Base-by-base conservation (phyloP, 805 yeast genomes). In the Ogataea saltuana region DNA sequence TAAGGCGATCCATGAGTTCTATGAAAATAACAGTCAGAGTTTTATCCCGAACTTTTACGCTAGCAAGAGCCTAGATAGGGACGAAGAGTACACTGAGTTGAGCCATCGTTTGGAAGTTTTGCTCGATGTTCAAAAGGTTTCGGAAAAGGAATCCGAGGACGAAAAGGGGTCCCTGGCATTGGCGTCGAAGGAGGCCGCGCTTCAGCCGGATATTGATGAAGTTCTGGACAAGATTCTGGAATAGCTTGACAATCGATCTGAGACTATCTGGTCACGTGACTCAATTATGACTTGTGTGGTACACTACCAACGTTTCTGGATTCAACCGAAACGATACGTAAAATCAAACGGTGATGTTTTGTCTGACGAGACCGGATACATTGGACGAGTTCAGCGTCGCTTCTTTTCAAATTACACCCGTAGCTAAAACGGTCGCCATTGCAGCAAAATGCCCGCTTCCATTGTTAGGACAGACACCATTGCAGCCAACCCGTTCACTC, bases 401-500 rank as follows among this genome's bases (percentile, higher is more conserved):
- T 13, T 33, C 17, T 19, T 35, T 29, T 21, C 17, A 7, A 15
- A 45, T n/a, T n/a, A n/a, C n/a, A n/a, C n/a, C n/a, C n/a, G n/a
- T n/a, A n/a, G n/a, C n/a, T n/a, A n/a, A n/a, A 23, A 23, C 27
- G 12, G 27, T 26, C n/a, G n/a, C n/a, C n/a, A n/a, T n/a, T n/a
- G n/a, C n/a, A 22, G 17, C 25, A 33, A 36, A 2, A 53, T 48
- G 50, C 10, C 46, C 4, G 36, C 56, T 29, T 53, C 63, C 33
- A 52, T 61, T 28, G 41, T 32, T 10, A 48, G 46, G 15, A 45
- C 56, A 4, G 50, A 43, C 16, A 65, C 71, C 7, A 74, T 77
- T 64, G 87, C 95, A 2, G 89, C 97, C 2, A 82, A 82, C 51
- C 98, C 98, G 0, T 52, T 78, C 18, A 89, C 99, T 2, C 62